phyloP scores from a whole-genome alignment of 371 early-diverging fungal species.

The Mortierella sp. region DNA sequence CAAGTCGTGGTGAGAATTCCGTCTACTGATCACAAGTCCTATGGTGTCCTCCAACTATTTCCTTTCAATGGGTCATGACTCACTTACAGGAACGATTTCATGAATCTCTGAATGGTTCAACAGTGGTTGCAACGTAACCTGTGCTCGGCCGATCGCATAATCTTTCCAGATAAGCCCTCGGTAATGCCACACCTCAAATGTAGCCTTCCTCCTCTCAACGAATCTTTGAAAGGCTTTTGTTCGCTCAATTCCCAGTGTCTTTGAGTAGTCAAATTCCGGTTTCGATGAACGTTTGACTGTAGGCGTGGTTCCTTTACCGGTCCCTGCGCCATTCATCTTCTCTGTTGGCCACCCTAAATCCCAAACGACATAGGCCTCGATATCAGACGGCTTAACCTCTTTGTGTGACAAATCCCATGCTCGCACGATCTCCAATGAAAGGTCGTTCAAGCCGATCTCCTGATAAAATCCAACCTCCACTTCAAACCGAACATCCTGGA shows the following conservation, averaged over 20 bases:
- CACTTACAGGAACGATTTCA: slow-evolving; percentile 72
- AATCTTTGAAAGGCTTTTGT: slow-evolving; percentile 70
- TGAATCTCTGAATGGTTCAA: slow-evolving; percentile 73
- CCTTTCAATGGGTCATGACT: too few relatives aligned
- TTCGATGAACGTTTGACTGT: slow-evolving; percentile 53
- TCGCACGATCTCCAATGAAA: slow-evolving; percentile 69
- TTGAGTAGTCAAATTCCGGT: slow-evolving; percentile 66
- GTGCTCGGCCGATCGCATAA: slow-evolving; percentile 70
- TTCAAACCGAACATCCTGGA: slow-evolving; percentile 70
- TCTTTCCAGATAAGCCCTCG: slow-evolving; percentile 68
- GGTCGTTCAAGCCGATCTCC: slow-evolving; percentile 72
- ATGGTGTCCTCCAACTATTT: too few relatives aligned
- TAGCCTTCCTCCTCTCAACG: slow-evolving; percentile 73
- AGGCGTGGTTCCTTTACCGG: slow-evolving; percentile 76
- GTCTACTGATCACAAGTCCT: too few relatives aligned
- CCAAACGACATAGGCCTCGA: slow-evolving; percentile 76
- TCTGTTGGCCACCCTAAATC: slow-evolving; percentile 83
- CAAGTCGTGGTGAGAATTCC: neutral
- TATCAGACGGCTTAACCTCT: slow-evolving; percentile 61
- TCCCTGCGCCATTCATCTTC: slow-evolving; percentile 60
- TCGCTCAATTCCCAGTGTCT: slow-evolving; percentile 70
- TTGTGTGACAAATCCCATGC: slow-evolving; percentile 66
- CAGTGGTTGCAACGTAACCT: slow-evolving; percentile 66
- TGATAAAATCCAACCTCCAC: slow-evolving; percentile 62
- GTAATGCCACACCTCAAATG: slow-evolving; percentile 78